Conservation (phyloP, 2,329 filamentous ascomycete genomes). For the Eutypa lata region DNA sequence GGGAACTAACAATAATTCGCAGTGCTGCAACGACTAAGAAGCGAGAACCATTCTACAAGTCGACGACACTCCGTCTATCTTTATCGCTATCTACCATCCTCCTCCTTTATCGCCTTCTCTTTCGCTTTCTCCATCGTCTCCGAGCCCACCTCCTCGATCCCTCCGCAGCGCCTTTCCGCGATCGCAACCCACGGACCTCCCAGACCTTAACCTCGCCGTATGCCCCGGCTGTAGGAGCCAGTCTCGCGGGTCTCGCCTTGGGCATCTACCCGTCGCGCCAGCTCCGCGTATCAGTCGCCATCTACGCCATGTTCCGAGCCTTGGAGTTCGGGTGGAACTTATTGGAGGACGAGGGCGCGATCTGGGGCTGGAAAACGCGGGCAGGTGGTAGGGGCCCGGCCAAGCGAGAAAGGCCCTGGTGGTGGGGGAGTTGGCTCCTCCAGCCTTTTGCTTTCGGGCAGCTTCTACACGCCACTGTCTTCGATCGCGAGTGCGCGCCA, state of each 20-base stretch:
- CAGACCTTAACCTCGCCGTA: slow-evolving; percentile 75
- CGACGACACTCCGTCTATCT: slow-evolving; percentile 72
- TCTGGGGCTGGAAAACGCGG: slow-evolving; percentile 53
- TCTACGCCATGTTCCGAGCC: slow-evolving; percentile 77
- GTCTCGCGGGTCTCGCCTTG: slow-evolving; percentile 78
- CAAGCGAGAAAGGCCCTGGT: slow-evolving; percentile 68
- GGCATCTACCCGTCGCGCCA: slow-evolving; percentile 66
- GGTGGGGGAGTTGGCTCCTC: slow-evolving; percentile 81
- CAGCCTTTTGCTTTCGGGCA: slow-evolving; percentile 76
- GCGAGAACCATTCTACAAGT: slow-evolving; percentile 58
- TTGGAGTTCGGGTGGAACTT: slow-evolving; percentile 86
- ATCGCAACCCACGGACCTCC: slow-evolving; percentile 75
- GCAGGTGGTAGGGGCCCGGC: slow-evolving; percentile 44
- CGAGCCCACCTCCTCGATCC: slow-evolving; percentile 75
- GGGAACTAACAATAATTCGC: slow-evolving; percentile 8
- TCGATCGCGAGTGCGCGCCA: slow-evolving; percentile 66
- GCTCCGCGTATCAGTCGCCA: slow-evolving; percentile 70
- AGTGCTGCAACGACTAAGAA: slow-evolving; percentile 28
- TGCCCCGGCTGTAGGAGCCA: slow-evolving; percentile 87
- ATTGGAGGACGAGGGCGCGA: slow-evolving; percentile 68
- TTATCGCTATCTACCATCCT: slow-evolving; percentile 81
- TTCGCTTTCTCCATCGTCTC: slow-evolving; percentile 82
- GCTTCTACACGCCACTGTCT: slow-evolving; percentile 71
- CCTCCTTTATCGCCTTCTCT: slow-evolving; percentile 82
- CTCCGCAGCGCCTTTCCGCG: slow-evolving; percentile 76